Base-by-base conservation (phyloP, 495 filamentous ascomycete genomes). In the Talaromyces adpressus region DNA sequence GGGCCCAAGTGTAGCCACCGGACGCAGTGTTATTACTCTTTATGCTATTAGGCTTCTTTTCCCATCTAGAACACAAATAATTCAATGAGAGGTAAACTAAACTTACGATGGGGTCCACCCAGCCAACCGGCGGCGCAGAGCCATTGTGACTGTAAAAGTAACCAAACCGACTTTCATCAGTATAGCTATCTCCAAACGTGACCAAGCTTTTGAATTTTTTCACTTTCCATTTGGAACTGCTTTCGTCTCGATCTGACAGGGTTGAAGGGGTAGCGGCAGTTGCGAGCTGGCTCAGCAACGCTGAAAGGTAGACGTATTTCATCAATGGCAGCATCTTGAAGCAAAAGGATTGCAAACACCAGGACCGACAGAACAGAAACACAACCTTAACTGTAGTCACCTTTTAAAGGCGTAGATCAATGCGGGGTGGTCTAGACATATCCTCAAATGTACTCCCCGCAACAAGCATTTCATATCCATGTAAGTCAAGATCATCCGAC, bases 131-230 rank as follows among this genome's bases (percentile, higher is more conserved):
- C 6, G 89, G 89, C 0, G 84, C 77, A 2, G 72, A 68, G 18
- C 84, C 83, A 67, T 84, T 80, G 65, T 89, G 73, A 59, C 63
- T 71, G 66, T 77, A 71, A 68, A 91, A 87, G 66, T 89, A 89
- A 1, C 68, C 64, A 20, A 89, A 68, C 2, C 89, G 83, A 6
- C 79, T 81, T 65, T 91, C 88, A 70, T 91, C 89, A 1, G 87
- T 89, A 69, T 87, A 91, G 74, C 88, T 90, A 72, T 91, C 88
- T 32, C 89, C 89, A 69, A 91, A 91, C 8, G 80, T 76, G 32
- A 87, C 75, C 22, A 86, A 68, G 62, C 66, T 81, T 53, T 78
- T 79, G 70, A 85, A 82, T n/a, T 79, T 68, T 18, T 64, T 57
- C 12, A 73, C 64, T 4, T 67, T 65, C 79, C 79, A 80, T 23